A percentile compares a stretch with the other conserved stretches of the same genome.
phyloP scores from a whole-genome alignment of 208 protist genomes.

The Trypanosoma scelopori region DNA sequence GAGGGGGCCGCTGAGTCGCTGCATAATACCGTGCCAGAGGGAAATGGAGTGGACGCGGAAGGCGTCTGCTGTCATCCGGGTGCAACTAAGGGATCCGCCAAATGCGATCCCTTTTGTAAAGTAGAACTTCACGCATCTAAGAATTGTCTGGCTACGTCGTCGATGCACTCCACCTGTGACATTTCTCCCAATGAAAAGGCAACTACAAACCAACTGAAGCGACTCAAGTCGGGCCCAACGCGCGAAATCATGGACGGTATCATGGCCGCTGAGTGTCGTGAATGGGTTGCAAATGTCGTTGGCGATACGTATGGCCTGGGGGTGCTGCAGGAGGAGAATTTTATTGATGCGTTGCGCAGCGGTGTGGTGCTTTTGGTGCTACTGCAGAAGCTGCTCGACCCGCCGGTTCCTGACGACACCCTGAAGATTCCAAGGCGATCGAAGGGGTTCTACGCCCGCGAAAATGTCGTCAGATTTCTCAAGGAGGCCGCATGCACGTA shows the following conservation, averaged over 20 bases:
- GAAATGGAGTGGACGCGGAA: slow-evolving; percentile 39
- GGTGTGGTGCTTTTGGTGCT: slow-evolving; percentile 66
- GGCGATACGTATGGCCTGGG: slow-evolving; percentile 41
- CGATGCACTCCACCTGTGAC: not conserved
- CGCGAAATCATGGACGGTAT: slow-evolving; percentile 47
- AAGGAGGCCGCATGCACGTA: slow-evolving; percentile 37
- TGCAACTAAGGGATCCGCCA: slow-evolving; percentile 44
- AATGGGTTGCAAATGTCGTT: slow-evolving; percentile 61
- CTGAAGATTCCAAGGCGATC: slow-evolving; percentile 57
- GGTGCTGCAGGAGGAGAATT: slow-evolving; percentile 43
- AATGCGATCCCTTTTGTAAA: slow-evolving; percentile 37
- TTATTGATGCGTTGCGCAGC: slow-evolving; percentile 62
- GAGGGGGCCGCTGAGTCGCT: slow-evolving; percentile 29
- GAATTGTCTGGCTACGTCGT: not conserved
- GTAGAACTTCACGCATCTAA: slow-evolving; percentile 27
- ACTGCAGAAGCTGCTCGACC: slow-evolving; percentile 66
- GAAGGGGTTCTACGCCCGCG: slow-evolving; percentile 72
- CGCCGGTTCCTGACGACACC: slow-evolving; percentile 40
- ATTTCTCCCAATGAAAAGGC: not conserved
- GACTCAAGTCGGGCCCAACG: slow-evolving; percentile 31
- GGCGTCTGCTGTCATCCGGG: slow-evolving; percentile 37
- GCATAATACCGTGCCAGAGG: slow-evolving; percentile 31
- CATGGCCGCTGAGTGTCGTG: slow-evolving; percentile 60
- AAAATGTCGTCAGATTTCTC: slow-evolving; percentile 72
- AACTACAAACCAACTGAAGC: not conserved